A percentile compares a stretch with the other conserved stretches of the same genome.
Conservation (phyloP, 208 protist species). For the Acanthamoeba royreba region DNA sequence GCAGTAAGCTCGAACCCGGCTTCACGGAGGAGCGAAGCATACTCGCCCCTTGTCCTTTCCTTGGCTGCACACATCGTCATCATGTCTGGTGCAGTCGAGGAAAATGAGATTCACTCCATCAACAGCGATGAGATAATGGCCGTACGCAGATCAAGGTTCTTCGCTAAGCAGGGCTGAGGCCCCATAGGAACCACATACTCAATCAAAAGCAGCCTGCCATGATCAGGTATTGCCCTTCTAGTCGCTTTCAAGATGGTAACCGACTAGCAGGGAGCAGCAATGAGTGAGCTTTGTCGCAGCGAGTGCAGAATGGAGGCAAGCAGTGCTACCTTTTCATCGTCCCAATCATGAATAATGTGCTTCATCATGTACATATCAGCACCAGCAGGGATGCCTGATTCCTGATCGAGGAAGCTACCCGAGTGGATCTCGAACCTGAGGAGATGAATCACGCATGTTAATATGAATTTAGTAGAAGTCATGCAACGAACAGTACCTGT, state of each 20-base stretch:
- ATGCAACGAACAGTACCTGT: too few species aligned
- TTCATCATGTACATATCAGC: background rate
- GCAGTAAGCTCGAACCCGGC: background rate
- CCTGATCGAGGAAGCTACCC: background rate
- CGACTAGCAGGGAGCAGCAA: background rate
- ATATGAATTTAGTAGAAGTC: too few species aligned
- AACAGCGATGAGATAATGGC: background rate
- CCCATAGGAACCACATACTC: background rate
- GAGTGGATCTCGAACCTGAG: background rate
- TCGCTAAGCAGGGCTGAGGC: background rate
- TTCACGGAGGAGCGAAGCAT: background rate
- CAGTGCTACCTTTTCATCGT: background rate
- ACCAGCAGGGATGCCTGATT: background rate
- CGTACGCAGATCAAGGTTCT: background rate
- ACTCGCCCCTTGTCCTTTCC: background rate
- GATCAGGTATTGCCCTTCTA: background rate
- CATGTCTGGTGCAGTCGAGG: background rate
- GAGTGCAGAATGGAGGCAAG: too few species aligned
- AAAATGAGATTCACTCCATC: background rate
- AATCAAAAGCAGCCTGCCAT: background rate
- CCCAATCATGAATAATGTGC: background rate
- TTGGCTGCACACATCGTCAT: background rate
- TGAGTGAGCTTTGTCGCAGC: too few species aligned
- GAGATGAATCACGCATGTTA: too few species aligned
- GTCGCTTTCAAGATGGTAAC: background rate